Conservation (phyloP, 148 eudicot genomes). For the Rhododendron williamsianum region DNA sequence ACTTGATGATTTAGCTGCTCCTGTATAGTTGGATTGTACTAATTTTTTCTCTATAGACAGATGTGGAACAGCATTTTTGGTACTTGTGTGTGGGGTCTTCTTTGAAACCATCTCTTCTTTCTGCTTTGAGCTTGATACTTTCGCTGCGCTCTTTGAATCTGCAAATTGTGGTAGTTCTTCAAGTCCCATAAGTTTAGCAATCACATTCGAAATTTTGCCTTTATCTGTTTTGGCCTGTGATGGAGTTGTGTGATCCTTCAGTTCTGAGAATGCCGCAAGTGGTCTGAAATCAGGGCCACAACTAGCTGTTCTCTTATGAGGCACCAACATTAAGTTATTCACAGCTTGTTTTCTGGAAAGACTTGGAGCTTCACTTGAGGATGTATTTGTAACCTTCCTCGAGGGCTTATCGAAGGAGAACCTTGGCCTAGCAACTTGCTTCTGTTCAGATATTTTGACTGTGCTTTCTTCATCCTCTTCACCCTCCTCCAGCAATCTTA, state of each 20-base stretch:
- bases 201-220: conserved; percentile 58
- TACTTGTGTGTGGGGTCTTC: conserved; percentile 15
- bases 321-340: conserved; percentile 10
- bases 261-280: conserved; percentile 13
- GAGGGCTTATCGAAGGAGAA: conserved; percentile 78
- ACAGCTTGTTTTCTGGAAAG: conserved; percentile 19
- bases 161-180: conserved; percentile 55
- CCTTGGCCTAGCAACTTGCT: conserved; percentile 54
- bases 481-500: conserved; percentile 56
- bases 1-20: not conserved
- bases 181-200: conserved; percentile 90
- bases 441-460: conserved; percentile 24
- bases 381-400: conserved; percentile 26
- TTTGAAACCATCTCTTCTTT: conserved; percentile 21
- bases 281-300: conserved; percentile 31
- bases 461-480: conserved; percentile 41
- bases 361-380: conserved; percentile 17
- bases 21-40: conserved; percentile 22
- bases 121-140: conserved; percentile 23
- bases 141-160: conserved; percentile 19
- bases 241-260: conserved; percentile 15
- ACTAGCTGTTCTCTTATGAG: conserved; percentile 47
- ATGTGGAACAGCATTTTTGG: conserved; percentile 13
- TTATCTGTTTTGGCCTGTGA: conserved; percentile 32
- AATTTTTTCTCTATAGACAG: conserved; percentile 15